Evolutionary conservation across 108 stramenopile species (phyloP).

Genomic region (Pelagomonas calceolata): DNA sequence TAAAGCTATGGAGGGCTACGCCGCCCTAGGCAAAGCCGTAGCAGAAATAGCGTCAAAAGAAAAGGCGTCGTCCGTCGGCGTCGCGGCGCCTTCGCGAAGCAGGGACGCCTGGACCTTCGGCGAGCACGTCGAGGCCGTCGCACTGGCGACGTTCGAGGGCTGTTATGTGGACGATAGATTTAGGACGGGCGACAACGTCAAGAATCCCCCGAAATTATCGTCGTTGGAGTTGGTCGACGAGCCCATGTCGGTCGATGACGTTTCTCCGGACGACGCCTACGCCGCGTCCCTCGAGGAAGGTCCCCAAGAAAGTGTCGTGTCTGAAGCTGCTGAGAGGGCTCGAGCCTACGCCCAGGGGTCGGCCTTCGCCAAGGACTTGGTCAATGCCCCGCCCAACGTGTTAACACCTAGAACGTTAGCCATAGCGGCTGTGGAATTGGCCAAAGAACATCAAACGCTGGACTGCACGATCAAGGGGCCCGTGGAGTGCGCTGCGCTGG

Average conservation of each 20-base stretch:
- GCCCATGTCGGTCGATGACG: slow-evolving; percentile 6
- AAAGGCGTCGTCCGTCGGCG: neutral
- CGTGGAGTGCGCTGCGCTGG: slow-evolving; percentile 66
- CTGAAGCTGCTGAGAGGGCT: no score
- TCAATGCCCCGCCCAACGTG: slow-evolving; percentile 92
- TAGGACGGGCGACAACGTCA: neutral
- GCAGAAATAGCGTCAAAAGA: neutral
- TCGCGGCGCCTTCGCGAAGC: neutral
- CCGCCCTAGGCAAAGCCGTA: neutral
- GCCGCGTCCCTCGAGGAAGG: slow-evolving; percentile 31
- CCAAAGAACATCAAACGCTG: slow-evolving; percentile 55
- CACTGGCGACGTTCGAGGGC: neutral
- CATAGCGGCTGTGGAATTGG: slow-evolving; percentile 63
- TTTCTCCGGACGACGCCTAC: slow-evolving; percentile 18
- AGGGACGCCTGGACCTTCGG: neutral
- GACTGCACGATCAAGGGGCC: slow-evolving; percentile 65
- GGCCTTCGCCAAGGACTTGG: slow-evolving; percentile 73
- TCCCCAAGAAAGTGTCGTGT: slow-evolving; percentile 1
- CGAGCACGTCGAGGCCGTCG: neutral
- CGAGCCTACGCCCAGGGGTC: slow-evolving; percentile 34
- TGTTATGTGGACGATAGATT: neutral
- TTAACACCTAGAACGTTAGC: slow-evolving; percentile 72
- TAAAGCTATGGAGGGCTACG: neutral
- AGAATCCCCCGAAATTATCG: slow-evolving; percentile 29
- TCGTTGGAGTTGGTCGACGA: slow-evolving; percentile 45